Evolutionary conservation across 495 filamentous ascomycete species (phyloP).

Genomic region (Parmelia sp.): DNA sequence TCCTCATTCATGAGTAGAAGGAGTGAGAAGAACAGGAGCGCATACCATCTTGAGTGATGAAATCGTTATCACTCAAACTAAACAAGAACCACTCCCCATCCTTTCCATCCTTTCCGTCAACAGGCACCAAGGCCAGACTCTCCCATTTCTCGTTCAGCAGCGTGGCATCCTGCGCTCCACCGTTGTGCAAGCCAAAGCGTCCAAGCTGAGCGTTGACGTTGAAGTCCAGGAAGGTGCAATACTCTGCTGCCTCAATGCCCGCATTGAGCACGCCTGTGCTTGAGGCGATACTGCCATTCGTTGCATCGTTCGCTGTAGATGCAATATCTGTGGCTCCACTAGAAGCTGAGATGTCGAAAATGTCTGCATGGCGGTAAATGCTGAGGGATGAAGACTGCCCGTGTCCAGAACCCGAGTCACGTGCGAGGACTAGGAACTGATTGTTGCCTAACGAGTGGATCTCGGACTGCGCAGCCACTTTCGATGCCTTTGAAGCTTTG

Average conservation of each 20-base stretch:
- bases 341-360: constrained; percentile 56
- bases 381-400: constrained; percentile 48
- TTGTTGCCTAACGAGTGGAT: constrained; percentile 58
- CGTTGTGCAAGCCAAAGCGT: constrained; percentile 65
- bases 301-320: constrained; percentile 43
- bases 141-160: constrained; percentile 84
- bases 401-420: constrained; percentile 57
- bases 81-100: constrained; percentile 61
- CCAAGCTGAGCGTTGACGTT: constrained; percentile 63
- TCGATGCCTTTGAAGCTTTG: constrained; percentile 28
- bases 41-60: constrained; percentile 70
- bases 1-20: not conserved
- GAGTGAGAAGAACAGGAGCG: constrained; percentile 1
- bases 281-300: constrained; percentile 45
- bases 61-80: constrained; percentile 70
- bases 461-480: constrained; percentile 65
- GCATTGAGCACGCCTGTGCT: constrained; percentile 48
- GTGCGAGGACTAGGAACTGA: constrained; percentile 64
- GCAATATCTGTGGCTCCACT: constrained; percentile 58
- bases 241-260: constrained; percentile 54
- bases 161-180: constrained; percentile 46
- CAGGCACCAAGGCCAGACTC: constrained; percentile 58
- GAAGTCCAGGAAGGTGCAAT: constrained; percentile 67
- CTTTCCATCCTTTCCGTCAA: constrained; percentile 39
- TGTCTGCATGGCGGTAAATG: constrained; percentile 66